Percentiles rank a stretch among this genome's conserved stretches.
Conservation (phyloP, 2,329 filamentous ascomycete genomes). For the Aureobasidium musti region DNA sequence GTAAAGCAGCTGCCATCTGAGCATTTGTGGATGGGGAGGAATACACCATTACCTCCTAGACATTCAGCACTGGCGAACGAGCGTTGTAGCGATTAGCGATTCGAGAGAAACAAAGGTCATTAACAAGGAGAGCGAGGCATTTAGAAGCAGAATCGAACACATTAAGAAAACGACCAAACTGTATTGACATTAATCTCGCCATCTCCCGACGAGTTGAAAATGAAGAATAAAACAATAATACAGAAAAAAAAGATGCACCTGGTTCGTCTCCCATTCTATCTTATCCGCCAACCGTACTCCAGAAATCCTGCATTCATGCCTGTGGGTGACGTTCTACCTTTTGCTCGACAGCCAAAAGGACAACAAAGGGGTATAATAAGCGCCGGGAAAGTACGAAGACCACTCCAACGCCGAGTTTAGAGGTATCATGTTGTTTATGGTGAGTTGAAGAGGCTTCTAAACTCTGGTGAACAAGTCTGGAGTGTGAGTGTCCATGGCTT, state of each 20-base stretch:
- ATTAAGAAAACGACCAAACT: not conserved
- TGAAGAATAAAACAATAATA: not conserved
- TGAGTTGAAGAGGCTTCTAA: not conserved
- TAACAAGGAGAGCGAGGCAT: not conserved
- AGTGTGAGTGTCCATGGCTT: conserved; percentile 53
- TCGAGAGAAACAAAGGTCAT: not conserved
- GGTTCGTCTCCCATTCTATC: not conserved
- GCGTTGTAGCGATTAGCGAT: not conserved
- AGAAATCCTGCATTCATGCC: not conserved
- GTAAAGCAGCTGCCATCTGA: no score
- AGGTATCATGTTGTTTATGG: not conserved
- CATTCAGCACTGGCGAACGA: no score
- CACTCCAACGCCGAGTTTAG: not conserved
- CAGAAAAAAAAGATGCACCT: not conserved
- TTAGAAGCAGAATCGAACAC: not conserved
- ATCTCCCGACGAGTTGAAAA: not conserved
- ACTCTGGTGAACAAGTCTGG: conserved; percentile 42
- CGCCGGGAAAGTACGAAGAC: not conserved
- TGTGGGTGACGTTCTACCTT: not conserved
- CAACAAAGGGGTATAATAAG: not conserved
- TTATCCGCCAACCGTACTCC: conserved; percentile 3
- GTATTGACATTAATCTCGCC: not conserved
- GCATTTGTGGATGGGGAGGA: no score
- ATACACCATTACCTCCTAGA: no score
- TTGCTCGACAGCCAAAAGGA: not conserved